Base-by-base conservation (phyloP, 169 alveolate species). In the Babesia microti region DNA sequence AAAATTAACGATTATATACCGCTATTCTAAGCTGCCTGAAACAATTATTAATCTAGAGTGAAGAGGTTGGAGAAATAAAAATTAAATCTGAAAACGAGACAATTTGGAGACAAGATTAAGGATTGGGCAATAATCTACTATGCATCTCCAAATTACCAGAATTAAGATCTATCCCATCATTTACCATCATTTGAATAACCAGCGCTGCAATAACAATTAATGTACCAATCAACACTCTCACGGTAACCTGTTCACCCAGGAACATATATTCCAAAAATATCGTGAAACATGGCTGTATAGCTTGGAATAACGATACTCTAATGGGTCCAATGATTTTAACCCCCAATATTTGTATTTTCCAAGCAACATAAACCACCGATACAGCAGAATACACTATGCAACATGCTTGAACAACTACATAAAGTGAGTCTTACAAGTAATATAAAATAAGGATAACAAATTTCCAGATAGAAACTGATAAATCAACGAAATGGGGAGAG, bases 271-370 rank as follows among this genome's bases (percentile, higher is more conserved):
- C 78, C 15, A 68, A 46, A 1, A 68, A 34, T 32, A 68, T 59
- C 22, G 79, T 68, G 15, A 68, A 59, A 6, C 49, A 61, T 9
- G 79, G 79, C 22, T 63, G 58, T 24, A 68, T 46, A 4, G 75
- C 53, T n/a, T 68, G 79, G 34, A 47, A 68, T 29, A 68, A 34
- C 14, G 79, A 50, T 22, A 68, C 75, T 6, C 54, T 60, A 14
- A 50, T 55, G 4, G 79, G 72, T 23, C 37, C 70, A 33, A 54
- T 41, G 18, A 52, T 47, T 63, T 35, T 59, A 44, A 15, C 53
- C 58, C 9, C 5, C 19, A 53, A 45, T 27, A 68, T 68, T 41
- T 68, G 79, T 11, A 68, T 68, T 45, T 55, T 59, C 79, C 79
- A 68, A 6, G 68, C 49, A 5, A 53, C 4, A 39, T 40, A 61